Percentiles rank a stretch among this genome's conserved stretches.
Evolutionary conservation across 345 rosid genomes (phyloP).

Genomic region (Carallia brachiata): DNA sequence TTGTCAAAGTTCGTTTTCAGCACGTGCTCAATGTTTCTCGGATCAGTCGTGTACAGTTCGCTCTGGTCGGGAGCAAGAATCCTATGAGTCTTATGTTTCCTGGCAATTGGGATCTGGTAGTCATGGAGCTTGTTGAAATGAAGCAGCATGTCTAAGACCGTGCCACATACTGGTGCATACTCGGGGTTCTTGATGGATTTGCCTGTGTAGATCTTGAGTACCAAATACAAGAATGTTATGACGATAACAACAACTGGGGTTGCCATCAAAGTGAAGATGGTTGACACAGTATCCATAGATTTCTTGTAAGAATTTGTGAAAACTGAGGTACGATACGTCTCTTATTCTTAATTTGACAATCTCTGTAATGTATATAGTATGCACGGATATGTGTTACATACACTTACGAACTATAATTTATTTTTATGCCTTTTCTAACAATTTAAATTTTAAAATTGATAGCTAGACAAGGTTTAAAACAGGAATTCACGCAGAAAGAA

Average conservation of each 20-base stretch:
- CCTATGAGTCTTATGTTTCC: conserved; percentile 39
- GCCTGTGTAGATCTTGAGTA: conserved; percentile 33
- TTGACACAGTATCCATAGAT: conserved; percentile 11
- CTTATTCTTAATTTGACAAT: too few relatives aligned
- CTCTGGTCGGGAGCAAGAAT: conserved; percentile 42
- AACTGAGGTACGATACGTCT: too few relatives aligned
- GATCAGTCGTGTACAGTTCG: conserved; percentile 50
- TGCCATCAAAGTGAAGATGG: conserved; percentile 19
- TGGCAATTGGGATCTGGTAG: conserved; percentile 43
- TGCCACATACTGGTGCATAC: conserved; percentile 52
- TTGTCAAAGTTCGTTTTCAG: conserved; percentile 46
- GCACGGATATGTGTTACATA: too few relatives aligned
- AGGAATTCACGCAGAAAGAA: too few relatives aligned
- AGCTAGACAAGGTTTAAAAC: too few relatives aligned
- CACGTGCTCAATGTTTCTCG: conserved; percentile 56
- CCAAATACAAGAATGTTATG: conserved; percentile 18
- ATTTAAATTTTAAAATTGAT: too few relatives aligned
- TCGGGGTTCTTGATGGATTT: conserved; percentile 43
- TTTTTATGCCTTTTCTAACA: too few relatives aligned
- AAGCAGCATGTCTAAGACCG: conserved; percentile 37
- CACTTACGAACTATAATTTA: too few relatives aligned
- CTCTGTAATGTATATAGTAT: too few relatives aligned
- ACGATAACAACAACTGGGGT: conserved; percentile 20
- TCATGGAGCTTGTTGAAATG: conserved; percentile 47
- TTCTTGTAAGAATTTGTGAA: too few relatives aligned